phyloP scores from a whole-genome alignment of 106 monocot species.

The Acanthochlamys bracteata region DNA sequence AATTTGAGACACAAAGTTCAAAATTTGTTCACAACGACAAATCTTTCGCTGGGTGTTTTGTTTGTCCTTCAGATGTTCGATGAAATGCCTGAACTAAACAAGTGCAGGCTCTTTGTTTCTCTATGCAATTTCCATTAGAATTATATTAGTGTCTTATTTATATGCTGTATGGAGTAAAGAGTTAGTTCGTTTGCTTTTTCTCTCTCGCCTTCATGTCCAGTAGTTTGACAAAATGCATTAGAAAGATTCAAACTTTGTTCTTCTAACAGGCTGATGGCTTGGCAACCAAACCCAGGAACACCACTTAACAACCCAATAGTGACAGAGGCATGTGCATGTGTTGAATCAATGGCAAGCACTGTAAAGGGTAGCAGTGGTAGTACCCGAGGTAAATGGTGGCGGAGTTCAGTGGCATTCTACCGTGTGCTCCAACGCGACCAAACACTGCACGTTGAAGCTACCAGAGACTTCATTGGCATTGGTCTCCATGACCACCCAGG shows the following conservation, averaged over 20 bases:
- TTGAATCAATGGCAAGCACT: constrained; percentile 28
- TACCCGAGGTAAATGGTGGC: constrained; percentile 69
- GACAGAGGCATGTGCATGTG: constrained; percentile 67
- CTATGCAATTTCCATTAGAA: too few species aligned
- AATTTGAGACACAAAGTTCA: too few species aligned
- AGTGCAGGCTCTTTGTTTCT: too few species aligned
- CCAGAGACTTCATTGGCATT: constrained; percentile 65
- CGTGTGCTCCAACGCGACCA: constrained; percentile 51
- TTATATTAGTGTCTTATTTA: too few species aligned
- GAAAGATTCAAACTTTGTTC: too few species aligned
- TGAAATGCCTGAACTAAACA: neutral
- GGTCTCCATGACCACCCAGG: constrained; percentile 64
- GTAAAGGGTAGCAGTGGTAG: constrained; percentile 27
- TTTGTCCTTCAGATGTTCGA: neutral
- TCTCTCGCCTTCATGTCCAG: too few species aligned
- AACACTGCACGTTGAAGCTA: constrained; percentile 12
- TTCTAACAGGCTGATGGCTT: constrained; percentile 94
- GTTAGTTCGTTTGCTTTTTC: too few species aligned
- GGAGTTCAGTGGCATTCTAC: constrained; percentile 70
- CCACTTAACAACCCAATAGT: constrained; percentile 80
- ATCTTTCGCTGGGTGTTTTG: neutral
- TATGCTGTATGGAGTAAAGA: too few species aligned
- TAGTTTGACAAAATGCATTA: too few species aligned
- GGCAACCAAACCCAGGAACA: constrained; percentile 86
- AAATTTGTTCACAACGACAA: too few species aligned